A percentile compares a stretch with the other conserved stretches of the same genome.
Conservation (phyloP, 495 filamentous ascomycete genomes). For the Podospora conica region DNA sequence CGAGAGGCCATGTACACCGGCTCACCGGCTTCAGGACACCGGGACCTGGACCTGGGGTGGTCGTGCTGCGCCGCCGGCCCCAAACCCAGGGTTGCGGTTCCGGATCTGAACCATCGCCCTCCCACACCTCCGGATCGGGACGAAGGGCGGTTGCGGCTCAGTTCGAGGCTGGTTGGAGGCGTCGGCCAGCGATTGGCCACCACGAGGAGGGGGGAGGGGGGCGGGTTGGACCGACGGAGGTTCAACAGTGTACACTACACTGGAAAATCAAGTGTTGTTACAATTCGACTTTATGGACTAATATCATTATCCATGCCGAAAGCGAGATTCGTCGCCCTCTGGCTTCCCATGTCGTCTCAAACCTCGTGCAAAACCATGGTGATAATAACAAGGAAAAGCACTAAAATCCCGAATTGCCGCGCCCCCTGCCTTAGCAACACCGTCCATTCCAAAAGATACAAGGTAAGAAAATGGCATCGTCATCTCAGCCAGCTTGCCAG, state of each 20-base stretch:
- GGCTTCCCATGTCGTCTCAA: conserved; percentile 27
- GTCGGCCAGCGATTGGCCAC: background rate
- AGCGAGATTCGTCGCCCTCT: conserved; percentile 13
- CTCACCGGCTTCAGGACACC: background rate
- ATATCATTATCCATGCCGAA: conserved; percentile 20
- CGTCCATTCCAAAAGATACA: conserved; percentile 41
- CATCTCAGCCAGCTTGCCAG: conserved; percentile 26
- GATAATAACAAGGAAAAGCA: conserved; percentile 26
- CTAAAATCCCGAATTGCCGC: conserved; percentile 29
- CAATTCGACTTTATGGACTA: conserved; percentile 15
- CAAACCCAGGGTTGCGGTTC: background rate
- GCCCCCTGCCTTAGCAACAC: conserved; percentile 34
- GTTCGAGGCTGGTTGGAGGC: background rate
- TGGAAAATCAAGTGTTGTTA: background rate
- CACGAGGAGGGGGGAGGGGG: background rate
- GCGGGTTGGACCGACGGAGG: background rate
- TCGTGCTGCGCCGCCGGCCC: background rate
- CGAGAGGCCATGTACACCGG: background rate
- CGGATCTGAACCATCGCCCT: background rate
- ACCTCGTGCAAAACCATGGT: conserved; percentile 29
- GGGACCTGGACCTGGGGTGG: background rate
- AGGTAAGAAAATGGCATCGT: conserved; percentile 29
- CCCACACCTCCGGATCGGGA: background rate
- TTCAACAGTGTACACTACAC: background rate
- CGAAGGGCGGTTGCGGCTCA: background rate